Evolutionary conservation across 257 asterid genomes (phyloP).

Genomic region (Leptodermis oblonga): DNA sequence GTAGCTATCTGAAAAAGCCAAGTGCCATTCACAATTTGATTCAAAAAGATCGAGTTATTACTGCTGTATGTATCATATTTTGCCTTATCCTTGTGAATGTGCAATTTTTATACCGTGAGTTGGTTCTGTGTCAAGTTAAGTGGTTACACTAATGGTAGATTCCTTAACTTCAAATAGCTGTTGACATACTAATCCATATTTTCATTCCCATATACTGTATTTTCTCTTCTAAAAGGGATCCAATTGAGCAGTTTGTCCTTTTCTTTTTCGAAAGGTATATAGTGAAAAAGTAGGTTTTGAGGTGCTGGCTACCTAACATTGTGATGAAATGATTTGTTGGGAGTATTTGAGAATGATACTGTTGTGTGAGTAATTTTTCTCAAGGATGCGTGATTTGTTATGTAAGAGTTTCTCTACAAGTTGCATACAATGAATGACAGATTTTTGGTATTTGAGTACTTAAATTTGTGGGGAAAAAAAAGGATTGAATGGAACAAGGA

Average conservation of each 20-base stretch:
- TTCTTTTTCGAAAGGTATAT: too few relatives aligned
- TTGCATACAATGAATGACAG: neutral
- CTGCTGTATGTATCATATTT: conserved; percentile 52
- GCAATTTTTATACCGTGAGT: neutral
- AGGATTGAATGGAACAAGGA: neutral
- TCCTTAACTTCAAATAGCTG: neutral
- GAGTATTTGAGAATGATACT: too few relatives aligned
- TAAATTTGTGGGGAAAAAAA: neutral
- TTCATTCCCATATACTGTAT: neutral
- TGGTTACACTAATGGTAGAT: neutral
- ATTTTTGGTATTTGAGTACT: neutral
- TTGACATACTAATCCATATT: neutral
- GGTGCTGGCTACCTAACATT: too few relatives aligned
- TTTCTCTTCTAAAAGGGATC: neutral
- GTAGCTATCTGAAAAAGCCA: conserved; percentile 57
- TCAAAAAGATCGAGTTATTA: conserved; percentile 84
- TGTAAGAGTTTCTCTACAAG: neutral
- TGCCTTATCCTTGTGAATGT: neutral
- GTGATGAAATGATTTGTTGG: too few relatives aligned
- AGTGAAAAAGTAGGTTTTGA: too few relatives aligned
- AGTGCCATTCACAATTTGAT: conserved; percentile 70
- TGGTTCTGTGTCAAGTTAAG: neutral
- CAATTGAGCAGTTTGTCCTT: neutral
- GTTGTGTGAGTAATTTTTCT: too few relatives aligned
- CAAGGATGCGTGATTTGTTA: too few relatives aligned